A percentile compares a stretch with the other conserved stretches of the same genome.
Conservation (phyloP, 306 rosid species). For the Begonia peltatifolia region DNA sequence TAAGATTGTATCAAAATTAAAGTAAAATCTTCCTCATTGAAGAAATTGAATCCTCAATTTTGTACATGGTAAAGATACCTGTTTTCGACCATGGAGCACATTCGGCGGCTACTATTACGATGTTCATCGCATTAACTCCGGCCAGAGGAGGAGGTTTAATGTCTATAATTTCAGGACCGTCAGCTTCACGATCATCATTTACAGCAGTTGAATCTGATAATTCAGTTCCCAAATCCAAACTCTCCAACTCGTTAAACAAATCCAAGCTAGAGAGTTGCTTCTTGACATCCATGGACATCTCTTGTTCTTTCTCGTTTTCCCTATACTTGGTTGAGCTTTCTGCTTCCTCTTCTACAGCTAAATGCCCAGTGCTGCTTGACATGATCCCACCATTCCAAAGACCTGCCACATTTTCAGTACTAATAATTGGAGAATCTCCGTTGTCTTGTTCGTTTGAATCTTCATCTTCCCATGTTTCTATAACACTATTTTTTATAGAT, state of each 20-base stretch:
- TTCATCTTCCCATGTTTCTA: constrained; percentile 22
- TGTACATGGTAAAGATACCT: constrained; percentile 29
- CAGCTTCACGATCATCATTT: constrained; percentile 14
- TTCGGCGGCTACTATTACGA: constrained; percentile 75
- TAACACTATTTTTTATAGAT: constrained; percentile 27
- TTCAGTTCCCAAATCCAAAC: not conserved
- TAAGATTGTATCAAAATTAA: too few species aligned
- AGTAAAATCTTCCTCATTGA: too few species aligned
- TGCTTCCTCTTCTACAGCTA: constrained; percentile 24
- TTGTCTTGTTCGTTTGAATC: constrained; percentile 25
- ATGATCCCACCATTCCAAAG: constrained; percentile 18
- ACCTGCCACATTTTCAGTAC: constrained; percentile 13
- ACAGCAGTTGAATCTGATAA: constrained; percentile 1
- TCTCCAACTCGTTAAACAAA: not conserved
- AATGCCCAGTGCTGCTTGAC: constrained; percentile 18
- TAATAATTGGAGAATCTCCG: constrained; percentile 10
- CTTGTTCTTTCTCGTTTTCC: constrained; percentile 20
- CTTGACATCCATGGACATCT: constrained; percentile 13
- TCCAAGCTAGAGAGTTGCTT: constrained; percentile 8
- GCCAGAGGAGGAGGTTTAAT: constrained; percentile 66
- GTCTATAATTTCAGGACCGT: constrained; percentile 15
- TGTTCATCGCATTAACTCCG: constrained; percentile 74
- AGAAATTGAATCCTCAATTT: too few species aligned
- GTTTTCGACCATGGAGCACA: constrained; percentile 93
- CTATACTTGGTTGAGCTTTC: constrained; percentile 16